Evolutionary conservation across 108 stramenopile species (phyloP).

Genomic region (Craspedostauros australis): DNA sequence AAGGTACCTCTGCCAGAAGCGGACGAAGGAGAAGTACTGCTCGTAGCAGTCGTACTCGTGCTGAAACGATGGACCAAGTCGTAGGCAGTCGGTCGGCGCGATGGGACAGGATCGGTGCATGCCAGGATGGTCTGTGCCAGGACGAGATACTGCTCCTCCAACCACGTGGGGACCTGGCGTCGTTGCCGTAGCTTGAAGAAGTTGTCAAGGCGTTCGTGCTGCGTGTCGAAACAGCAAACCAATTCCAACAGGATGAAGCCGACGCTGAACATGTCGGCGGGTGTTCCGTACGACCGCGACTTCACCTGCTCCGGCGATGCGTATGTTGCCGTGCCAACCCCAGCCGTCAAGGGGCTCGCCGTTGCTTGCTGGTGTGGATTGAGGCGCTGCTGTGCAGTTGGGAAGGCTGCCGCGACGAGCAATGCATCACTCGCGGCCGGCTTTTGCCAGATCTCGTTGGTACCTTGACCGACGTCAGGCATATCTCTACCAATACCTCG

Average conservation of each 20-base stretch:
- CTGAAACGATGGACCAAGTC: constrained; percentile 33
- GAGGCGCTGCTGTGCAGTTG: too few species aligned
- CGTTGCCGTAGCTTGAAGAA: constrained; percentile 59
- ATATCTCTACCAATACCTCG: too few species aligned
- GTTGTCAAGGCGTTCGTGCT: constrained; percentile 77
- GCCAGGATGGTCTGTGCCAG: constrained; percentile 45
- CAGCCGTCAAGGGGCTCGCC: constrained; percentile 65
- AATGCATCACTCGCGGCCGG: background rate
- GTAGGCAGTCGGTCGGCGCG: constrained; percentile 51
- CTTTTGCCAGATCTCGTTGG: background rate
- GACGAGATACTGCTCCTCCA: constrained; percentile 44
- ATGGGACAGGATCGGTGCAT: constrained; percentile 54
- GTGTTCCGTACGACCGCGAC: constrained; percentile 66
- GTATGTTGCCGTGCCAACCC: constrained; percentile 94
- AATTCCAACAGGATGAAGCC: constrained; percentile 94
- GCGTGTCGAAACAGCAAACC: constrained; percentile 78
- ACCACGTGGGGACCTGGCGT: constrained; percentile 37
- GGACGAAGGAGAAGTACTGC: too few species aligned
- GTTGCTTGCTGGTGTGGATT: too few species aligned
- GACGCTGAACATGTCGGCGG: constrained; percentile 89
- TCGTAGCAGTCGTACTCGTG: too few species aligned
- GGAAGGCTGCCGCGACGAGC: background rate
- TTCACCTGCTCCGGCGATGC: constrained; percentile 88
- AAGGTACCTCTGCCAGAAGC: too few species aligned
- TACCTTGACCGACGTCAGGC: too few species aligned